phyloP scores from a whole-genome alignment of 257 asterid species.

The Thymus mandschuricus region DNA sequence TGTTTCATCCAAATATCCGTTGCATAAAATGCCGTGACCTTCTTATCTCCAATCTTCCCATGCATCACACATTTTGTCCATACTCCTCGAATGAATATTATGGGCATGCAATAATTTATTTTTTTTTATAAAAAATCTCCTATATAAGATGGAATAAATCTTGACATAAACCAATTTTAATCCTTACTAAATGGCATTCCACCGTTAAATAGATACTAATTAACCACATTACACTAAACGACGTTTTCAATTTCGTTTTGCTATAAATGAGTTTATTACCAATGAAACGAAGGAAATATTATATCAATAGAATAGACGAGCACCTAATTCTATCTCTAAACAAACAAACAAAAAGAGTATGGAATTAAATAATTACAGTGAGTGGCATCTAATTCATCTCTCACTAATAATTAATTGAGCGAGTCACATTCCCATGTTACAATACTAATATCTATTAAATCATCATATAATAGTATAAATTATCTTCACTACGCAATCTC shows the following conservation, averaged over 20 bases:
- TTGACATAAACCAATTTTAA: no score
- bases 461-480: not conserved
- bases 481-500: not conserved
- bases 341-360: not conserved
- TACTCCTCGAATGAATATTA: not conserved
- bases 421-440: constrained; percentile 17
- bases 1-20: constrained; percentile 1
- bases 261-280: no score
- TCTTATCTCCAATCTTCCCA: constrained; percentile 14
- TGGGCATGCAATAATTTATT: not conserved
- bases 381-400: constrained; percentile 25
- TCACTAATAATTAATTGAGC: constrained; percentile 19
- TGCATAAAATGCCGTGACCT: not conserved
- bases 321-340: not conserved
- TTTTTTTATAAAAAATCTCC: no score
- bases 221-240: no score
- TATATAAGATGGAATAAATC: no score
- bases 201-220: not conserved
- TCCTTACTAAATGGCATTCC: no score
- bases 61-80: constrained; percentile 1
- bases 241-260: no score
- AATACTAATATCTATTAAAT: not conserved
- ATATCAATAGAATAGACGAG: not conserved
- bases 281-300: no score
- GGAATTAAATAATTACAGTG: not conserved